Evolutionary conservation across 2,329 filamentous ascomycete species (phyloP).

Genomic region (Apiospora hydei): DNA sequence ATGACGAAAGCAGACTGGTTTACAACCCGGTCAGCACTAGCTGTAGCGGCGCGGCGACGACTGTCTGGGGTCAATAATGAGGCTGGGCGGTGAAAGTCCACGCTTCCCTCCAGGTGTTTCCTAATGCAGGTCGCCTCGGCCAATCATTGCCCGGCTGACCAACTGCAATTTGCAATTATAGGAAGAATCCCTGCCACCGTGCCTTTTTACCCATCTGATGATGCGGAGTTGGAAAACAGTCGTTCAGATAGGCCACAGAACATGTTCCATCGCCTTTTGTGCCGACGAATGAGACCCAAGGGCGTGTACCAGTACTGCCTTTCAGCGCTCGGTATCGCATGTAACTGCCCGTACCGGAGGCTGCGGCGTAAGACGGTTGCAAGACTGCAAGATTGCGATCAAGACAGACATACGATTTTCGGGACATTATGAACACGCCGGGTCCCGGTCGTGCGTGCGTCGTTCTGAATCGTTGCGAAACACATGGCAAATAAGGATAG

Average conservation of each 20-base stretch:
- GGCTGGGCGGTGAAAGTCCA: slow-evolving; percentile 6
- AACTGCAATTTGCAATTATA: slow-evolving; percentile 3
- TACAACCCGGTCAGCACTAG: slow-evolving; percentile 12
- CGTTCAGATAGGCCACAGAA: not conserved
- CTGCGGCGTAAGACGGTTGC: not conserved
- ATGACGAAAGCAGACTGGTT: not conserved
- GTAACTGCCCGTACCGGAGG: not conserved
- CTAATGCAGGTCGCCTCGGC: not conserved
- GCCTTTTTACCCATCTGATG: not conserved
- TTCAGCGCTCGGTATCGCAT: not conserved
- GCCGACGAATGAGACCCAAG: not conserved
- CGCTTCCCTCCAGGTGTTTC: slow-evolving; percentile 5
- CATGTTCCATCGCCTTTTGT: not conserved
- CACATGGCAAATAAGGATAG: slow-evolving; percentile 16
- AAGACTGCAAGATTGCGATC: slow-evolving; percentile 3
- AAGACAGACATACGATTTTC: not conserved
- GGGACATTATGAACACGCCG: not conserved
- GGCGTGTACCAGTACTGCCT: not conserved
- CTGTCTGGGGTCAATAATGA: not conserved
- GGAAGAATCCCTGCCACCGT: not conserved
- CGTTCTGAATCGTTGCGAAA: slow-evolving; percentile 16
- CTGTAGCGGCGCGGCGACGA: not conserved
- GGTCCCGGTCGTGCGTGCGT: not conserved
- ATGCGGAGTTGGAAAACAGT: not conserved
- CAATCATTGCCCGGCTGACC: not conserved